Base-by-base conservation (phyloP, 2,329 filamentous ascomycete genomes). In the Pseudonectria foliicola region DNA sequence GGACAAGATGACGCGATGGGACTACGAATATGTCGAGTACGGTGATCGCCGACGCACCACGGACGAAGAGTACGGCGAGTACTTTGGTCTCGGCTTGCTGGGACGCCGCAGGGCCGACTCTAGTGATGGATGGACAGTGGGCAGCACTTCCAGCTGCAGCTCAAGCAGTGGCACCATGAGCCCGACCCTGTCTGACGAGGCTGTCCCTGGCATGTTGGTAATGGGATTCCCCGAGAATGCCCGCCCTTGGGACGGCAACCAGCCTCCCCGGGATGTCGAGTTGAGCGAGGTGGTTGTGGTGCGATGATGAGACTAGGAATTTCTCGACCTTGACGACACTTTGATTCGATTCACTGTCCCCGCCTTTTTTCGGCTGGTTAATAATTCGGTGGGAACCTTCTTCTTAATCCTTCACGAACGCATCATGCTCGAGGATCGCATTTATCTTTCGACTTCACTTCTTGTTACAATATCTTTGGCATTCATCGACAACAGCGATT, bases 1-100 rank as follows among this genome's bases (percentile, higher is more conserved):
- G 33, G 88, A 87, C 62, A 95, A 95, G 73, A 73, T 75, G 48
- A 86, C 85, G 62, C 79, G 90, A 42, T 96, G 89, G 88, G 85
- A 95, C 49, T 95, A 96, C 62, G 89, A 95, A 53, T 95, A 88
- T 49, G 80, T 94, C 41, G 89, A 95, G 66, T 64, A 82, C 39
- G 90, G 90, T 50, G 83, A 93, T 44, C 59, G 60, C 39, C 56
- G 59, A 38, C 55, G 58, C 40, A 42, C 56, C 25, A 40, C 50
- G 4, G 68, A 71, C 36, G 70, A 74, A 48, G 65, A 72, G 52
- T 62, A 63, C 37, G 63, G 64, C 33, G 56, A 63, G 33, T 69
- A 66, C 44, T 68, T 70, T 33, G 63, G 66, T 16, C 60, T 73
- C 10, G 66, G 66, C 10, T 51, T 71, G 10, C 53, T 73, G 33